phyloP scores from a whole-genome alignment of 1,284 basidiomycete genomes.

The Pseudomicrostroma phylloplanum region DNA sequence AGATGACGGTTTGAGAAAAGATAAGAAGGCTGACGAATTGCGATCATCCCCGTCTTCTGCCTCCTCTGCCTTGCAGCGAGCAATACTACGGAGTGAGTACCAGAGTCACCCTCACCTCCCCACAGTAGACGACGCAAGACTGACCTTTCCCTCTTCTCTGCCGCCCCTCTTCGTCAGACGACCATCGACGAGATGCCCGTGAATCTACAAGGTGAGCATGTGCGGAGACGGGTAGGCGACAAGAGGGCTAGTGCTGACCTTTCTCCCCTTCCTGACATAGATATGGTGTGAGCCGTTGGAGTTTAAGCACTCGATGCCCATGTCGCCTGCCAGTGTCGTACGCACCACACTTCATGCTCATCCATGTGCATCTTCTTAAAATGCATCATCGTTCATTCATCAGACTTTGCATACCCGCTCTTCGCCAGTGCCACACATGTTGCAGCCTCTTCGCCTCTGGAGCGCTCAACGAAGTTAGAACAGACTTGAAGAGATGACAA shows the following conservation, averaged over 20 bases:
- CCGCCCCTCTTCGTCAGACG: slow-evolving; percentile 15
- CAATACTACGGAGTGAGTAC: slow-evolving; percentile 33
- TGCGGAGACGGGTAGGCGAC: too few relatives aligned
- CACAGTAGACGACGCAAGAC: not conserved
- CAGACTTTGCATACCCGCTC: too few relatives aligned
- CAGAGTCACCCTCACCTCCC: too few relatives aligned
- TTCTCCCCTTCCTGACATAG: not conserved
- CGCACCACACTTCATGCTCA: too few relatives aligned
- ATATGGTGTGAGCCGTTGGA: not conserved
- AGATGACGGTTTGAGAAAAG: not conserved
- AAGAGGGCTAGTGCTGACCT: too few relatives aligned
- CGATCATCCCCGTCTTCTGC: not conserved
- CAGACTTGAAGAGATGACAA: too few relatives aligned
- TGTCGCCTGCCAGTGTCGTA: too few relatives aligned
- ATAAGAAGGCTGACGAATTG: not conserved
- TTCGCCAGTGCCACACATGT: too few relatives aligned
- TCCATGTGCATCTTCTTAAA: too few relatives aligned
- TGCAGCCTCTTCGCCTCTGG: too few relatives aligned
- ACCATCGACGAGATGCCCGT: slow-evolving; percentile 51
- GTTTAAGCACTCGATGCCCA: not conserved
- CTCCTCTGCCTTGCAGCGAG: slow-evolving; percentile 15
- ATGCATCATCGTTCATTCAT: too few relatives aligned
- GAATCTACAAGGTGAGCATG: slow-evolving; percentile 49
- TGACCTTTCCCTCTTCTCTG: not conserved
- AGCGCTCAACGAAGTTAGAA: too few relatives aligned